A percentile compares a stretch with the other conserved stretches of the same genome.
These are phyloP conservation scores for Coemansia sp. DNA, from an alignment of 192 early-diverging fungal species.

Conservation along the genomic window DNA sequence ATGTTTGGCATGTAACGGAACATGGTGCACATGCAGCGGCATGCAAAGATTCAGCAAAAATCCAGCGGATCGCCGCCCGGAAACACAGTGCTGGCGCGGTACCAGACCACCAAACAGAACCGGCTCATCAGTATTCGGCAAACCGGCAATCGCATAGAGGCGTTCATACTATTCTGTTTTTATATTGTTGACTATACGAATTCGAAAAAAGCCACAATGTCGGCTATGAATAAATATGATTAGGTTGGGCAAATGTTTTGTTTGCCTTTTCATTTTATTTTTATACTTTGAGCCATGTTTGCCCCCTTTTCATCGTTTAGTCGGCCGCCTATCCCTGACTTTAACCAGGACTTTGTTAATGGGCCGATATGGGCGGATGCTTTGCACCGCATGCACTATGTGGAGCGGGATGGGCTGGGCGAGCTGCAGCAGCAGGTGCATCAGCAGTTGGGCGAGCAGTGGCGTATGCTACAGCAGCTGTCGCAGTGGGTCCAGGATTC, in stretches of 20 bases:
- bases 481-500: constrained; percentile 33
- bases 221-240: no score
- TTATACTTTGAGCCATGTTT: constrained; percentile 3
- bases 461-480: constrained; percentile 38
- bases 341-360: constrained; percentile 9
- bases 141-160: constrained; percentile 11
- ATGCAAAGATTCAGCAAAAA: constrained; percentile 8
- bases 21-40: constrained; percentile 17
- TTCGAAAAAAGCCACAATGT: no score
- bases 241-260: neutral
- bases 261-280: neutral
- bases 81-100: constrained; percentile 13
- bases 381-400: constrained; percentile 11
- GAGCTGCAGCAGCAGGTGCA: constrained; percentile 30
- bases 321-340: constrained; percentile 3
- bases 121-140: neutral
- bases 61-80: constrained; percentile 1
- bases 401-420: constrained; percentile 7
- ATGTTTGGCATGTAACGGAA: constrained; percentile 34
- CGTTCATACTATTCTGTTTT: neutral
- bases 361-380: constrained; percentile 8
- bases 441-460: constrained; percentile 46
- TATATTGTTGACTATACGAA: neutral
- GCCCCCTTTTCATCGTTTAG: neutral
- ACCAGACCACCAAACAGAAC: constrained; percentile 33